A percentile compares a stretch with the other conserved stretches of the same genome.
phyloP scores from a whole-genome alignment of 345 rosid species.

The Erodium maritimum region DNA sequence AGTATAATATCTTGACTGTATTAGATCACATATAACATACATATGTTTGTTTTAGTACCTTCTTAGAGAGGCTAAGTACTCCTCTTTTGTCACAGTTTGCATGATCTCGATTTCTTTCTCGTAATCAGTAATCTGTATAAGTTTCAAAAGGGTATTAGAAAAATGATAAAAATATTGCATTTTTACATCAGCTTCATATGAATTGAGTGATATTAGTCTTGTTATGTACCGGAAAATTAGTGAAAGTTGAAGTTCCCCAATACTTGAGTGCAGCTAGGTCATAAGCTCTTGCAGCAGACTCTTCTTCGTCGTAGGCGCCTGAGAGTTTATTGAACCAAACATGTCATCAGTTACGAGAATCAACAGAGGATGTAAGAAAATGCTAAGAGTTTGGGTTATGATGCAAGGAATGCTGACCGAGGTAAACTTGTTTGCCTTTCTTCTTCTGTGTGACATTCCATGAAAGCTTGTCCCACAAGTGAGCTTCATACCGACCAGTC shows the following conservation, averaged over 20 bases:
- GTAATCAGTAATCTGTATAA: slow-evolving; percentile 37
- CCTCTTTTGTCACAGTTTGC: slow-evolving; percentile 52
- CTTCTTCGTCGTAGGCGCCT: slow-evolving; percentile 70
- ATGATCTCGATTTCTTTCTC: slow-evolving; percentile 45
- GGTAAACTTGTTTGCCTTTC: slow-evolving; percentile 42
- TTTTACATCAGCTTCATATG: not conserved
- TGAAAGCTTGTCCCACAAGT: slow-evolving; percentile 58
- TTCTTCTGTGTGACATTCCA: slow-evolving; percentile 61
- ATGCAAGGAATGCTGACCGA: too few species aligned
- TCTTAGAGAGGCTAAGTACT: slow-evolving; percentile 51
- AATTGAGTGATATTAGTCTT: too few species aligned
- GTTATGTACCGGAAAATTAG: slow-evolving; percentile 45
- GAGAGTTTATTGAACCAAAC: not conserved
- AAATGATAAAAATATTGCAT: too few species aligned
- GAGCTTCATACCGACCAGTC: slow-evolving; percentile 64
- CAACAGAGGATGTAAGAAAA: too few species aligned
- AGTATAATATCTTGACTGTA: too few species aligned
- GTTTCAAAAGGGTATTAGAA: not conserved
- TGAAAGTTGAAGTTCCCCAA: slow-evolving; percentile 53
- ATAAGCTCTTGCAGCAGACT: slow-evolving; percentile 62
- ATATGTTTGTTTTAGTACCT: slow-evolving; percentile 21
- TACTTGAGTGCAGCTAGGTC: slow-evolving; percentile 62
- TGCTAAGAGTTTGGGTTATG: too few species aligned
- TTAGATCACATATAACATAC: too few species aligned
- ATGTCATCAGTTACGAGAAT: not conserved